Conservation (phyloP, 176 grass and related monocot genomes). For the Zea luxurians region DNA sequence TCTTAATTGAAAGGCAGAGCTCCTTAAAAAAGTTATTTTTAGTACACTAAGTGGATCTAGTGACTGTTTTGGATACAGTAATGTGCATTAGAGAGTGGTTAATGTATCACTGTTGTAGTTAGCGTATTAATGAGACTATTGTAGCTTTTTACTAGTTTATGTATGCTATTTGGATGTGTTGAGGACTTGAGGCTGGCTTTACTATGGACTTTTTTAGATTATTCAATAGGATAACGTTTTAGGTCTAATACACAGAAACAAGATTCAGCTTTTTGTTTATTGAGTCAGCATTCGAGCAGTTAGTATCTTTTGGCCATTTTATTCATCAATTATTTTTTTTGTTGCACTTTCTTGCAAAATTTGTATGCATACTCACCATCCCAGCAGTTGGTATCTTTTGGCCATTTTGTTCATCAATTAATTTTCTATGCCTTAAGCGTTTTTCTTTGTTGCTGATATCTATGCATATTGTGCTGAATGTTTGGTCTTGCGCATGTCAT, state of each 20-base stretch:
- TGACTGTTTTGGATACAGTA: not conserved
- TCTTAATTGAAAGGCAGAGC: no score
- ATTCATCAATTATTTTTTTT: constrained; percentile 3
- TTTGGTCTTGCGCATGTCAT: not conserved
- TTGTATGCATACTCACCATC: not conserved
- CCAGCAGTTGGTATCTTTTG: not conserved
- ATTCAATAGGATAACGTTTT: not conserved
- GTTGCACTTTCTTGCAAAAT: constrained; percentile 12
- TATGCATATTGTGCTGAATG: constrained; percentile 9
- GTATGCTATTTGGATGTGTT: not conserved
- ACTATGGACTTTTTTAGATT: not conserved
- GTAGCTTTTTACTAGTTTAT: not conserved
- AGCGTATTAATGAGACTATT: not conserved
- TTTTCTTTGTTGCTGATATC: constrained; percentile 9
- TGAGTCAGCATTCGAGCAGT: not conserved
- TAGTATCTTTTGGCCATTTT: not conserved
- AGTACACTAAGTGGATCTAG: not conserved
- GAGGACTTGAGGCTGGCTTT: not conserved
- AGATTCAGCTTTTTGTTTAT: not conserved
- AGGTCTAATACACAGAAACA: constrained; percentile 11
- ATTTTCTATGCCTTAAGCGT: not conserved
- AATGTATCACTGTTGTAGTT: not conserved
- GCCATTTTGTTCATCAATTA: not conserved
- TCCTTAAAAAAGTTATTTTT: not conserved
- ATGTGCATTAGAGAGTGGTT: not conserved